Evolutionary conservation across 306 rosid genomes (phyloP), one percentile per base, ranked within the genome.

Genomic region (Alnus rubra): DNA sequence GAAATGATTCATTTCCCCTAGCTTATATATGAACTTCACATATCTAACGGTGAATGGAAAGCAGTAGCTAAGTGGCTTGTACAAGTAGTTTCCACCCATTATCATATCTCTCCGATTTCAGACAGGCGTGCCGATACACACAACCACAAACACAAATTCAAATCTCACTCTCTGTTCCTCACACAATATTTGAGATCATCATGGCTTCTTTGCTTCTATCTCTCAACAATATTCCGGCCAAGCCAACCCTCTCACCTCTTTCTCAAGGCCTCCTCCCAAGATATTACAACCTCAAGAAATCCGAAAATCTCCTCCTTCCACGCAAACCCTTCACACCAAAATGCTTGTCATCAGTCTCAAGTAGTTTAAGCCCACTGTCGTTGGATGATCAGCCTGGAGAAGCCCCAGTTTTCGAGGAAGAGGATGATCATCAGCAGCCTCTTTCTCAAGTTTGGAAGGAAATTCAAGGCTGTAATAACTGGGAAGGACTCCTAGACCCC

Each of bases 401-500:
- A 16, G 10, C 54, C 39, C 37, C 15, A 28, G 52, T 64, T 28
- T 67, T 42, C 51, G 59, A 67, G 12, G 76, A 56, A 23, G 76
- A 56, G 4, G 44, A 39, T 39, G 44, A 39, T 39, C 7, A 42
- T 42, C 7, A 80, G 18, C 18, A 47, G 14, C 77, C 83, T 3
- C 49, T 84, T 63, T 35, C 47, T 8, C 31, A 86, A 19, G 76
- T 82, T 3, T 92, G 97, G 97, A 76, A 63, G 52, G 86, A 88
- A 72, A 80, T 92, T 62, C 97, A 88, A 58, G 97, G 97, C 3
- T 9, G 30, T 5, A 79, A 87, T 56, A 19, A 92, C 73, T 90
- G 97, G 97, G 88, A 85, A 55, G 87, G 84, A 0, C 78, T 92
- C 0, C 49, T 87, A 15, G 92, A 90, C 15, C 97, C 97, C 5